Evolutionary conservation across 1,284 basidiomycete genomes (phyloP), one percentile per base, ranked within the genome.

Genomic region (Trichosporon inkin): DNA sequence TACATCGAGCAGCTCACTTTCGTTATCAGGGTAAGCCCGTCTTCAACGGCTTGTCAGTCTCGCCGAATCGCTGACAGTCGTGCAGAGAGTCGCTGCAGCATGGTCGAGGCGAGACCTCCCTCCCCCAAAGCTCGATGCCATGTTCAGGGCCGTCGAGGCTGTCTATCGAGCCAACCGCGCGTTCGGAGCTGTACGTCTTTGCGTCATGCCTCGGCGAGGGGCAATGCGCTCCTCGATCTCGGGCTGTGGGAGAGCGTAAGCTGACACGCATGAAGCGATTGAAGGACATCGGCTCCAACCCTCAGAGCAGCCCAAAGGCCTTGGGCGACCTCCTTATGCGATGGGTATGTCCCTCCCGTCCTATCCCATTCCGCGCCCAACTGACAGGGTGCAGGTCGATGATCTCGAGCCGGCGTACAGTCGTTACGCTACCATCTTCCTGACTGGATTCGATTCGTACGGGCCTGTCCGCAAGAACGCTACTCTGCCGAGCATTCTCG

Each of bases 61-160:
- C 66, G 20, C 71, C 16, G 17, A 5, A 19, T 13, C 20, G 53
- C 60, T 64, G 47, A 64, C 59, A 19, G 3, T 10, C 3, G 11
- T 35, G 38, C 47, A 98, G 90, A 92, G 90, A 85, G 90, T 97
- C 8, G 96, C 96, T 4, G 88, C 88, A 24, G 96, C 96, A 57
- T 99, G 95, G 95, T 97, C 93, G 13, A 83, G 92, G 40, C 85
- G 87, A 51, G 96, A 97, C 77, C 87, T 99, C 44, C 95, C 96
- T 16, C 96, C 95, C 1, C 84, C 85, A 13, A 88, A 92, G 69
- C 84, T 99, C 38, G 95, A 99, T 75, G 80, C 83, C 57, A 94
- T 99, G 90, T 99, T 99, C 78, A 84, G 95, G 65, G 88, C 88
- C 69, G 85, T 98, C 53, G 95, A 99, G 78, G 84, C 84, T 20